Conservation (phyloP, 73 alveolate genomes). For the Paramecium bursaria region DNA sequence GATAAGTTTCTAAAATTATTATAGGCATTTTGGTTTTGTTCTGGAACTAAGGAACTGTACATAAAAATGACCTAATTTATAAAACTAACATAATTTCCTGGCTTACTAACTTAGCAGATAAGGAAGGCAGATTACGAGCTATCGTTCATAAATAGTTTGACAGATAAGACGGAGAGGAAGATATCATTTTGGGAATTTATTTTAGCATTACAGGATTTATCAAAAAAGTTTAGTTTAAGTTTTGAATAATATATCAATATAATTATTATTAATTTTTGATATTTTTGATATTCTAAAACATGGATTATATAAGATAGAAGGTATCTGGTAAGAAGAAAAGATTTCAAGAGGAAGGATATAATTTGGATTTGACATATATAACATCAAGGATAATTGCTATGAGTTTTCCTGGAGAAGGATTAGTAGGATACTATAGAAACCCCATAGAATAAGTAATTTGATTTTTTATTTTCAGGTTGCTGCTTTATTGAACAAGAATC, state of each 20-base stretch:
- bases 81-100: slow-evolving; percentile 18
- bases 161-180: neutral
- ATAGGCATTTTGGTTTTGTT: slow-evolving; percentile 41
- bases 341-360: slow-evolving; percentile 82
- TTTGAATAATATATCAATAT: too few species aligned
- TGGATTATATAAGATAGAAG: slow-evolving; percentile 86
- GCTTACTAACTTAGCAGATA: slow-evolving; percentile 1
- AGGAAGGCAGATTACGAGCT: neutral
- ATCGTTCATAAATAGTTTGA: neutral
- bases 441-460: slow-evolving; percentile 67
- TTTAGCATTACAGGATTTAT: neutral
- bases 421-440: slow-evolving; percentile 73
- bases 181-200: slow-evolving; percentile 10
- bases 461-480: slow-evolving; percentile 27
- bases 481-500: slow-evolving; percentile 81
- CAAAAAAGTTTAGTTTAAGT: neutral
- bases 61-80: slow-evolving; percentile 5
- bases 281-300: slow-evolving; percentile 45
- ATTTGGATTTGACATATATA: slow-evolving; percentile 93
- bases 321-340: slow-evolving; percentile 90
- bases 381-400: slow-evolving; percentile 92
- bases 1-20: neutral
- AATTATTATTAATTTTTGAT: neutral
- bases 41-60: slow-evolving; percentile 32
- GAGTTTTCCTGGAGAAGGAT: slow-evolving; percentile 93